Evolutionary conservation across 768 basidiomycete genomes (phyloP), one percentile per base, ranked within the genome.

Genomic region (Psilocybe cyanescens): DNA sequence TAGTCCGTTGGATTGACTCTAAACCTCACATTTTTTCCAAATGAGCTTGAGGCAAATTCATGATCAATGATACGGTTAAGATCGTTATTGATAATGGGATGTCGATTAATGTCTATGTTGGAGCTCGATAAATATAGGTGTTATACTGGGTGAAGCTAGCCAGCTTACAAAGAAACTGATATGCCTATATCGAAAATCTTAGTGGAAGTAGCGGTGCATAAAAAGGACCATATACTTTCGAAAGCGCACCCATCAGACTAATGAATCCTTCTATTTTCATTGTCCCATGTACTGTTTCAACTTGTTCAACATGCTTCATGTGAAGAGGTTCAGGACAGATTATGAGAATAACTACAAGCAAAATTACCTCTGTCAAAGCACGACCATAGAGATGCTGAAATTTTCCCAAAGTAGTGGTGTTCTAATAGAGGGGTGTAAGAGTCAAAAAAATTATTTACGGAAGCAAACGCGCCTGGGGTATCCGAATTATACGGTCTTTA

Each of bases 91-190:
- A 83, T 76, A 31, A 96, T 74, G 3, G 87, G 87, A 67, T 94
- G 92, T 17, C 78, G 79, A 74, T 97, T 97, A 71, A 97, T 81
- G 71, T 90, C 95, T 97, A 66, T 30, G 31, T 41, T 31, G 50
- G 53, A 44, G 47, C 48, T 37, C 28, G 35, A 55, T 46, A 46
- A 63, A 19, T 55, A 47, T 31, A 41, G 41, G 14, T 44, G 41
- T n/a, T 44, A 30, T 39, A 56, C 44, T 57, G 46, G 60, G 58
- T 61, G 41, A 55, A 37, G 39, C 62, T 39, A 30, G 31, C 4
- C 47, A 29, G 59, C 87, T 67, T 71, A 95, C 96, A 97, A 46
- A 98, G 74, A 76, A 89, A 92, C 73, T 99, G 96, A 72, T 90
- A 85, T n/a, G 84, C 76, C 92, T 97, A 70, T 61, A 59, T 33